Conservation (phyloP, 306 rosid species). For the Malus domestica region ASM211411v1 NC_041789.1:16293001-16293500, state of each 20-base stretch:
- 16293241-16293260: background rate
- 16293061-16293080: too few relatives aligned
- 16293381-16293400: background rate
- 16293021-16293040: too few relatives aligned
- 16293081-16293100: too few relatives aligned
- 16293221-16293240: background rate
- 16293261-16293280: background rate
- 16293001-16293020: too few relatives aligned
- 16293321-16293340: background rate
- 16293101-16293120: too few relatives aligned
- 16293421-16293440: background rate
- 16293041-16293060: too few relatives aligned
- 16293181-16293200: too few relatives aligned
- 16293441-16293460: background rate
- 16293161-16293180: too few relatives aligned
- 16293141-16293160: too few relatives aligned
- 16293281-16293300: background rate
- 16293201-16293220: background rate
- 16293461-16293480: background rate
- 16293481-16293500: background rate
- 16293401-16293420: background rate
- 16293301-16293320: background rate
- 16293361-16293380: background rate
- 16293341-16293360: too few relatives aligned
- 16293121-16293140: too few relatives aligned